Percentiles rank a stretch among this genome's conserved stretches.
These are phyloP conservation scores for Volvox reticuliferus DNA, from an alignment of 139 green algal genomes.

Conservation along the genomic window DNA sequence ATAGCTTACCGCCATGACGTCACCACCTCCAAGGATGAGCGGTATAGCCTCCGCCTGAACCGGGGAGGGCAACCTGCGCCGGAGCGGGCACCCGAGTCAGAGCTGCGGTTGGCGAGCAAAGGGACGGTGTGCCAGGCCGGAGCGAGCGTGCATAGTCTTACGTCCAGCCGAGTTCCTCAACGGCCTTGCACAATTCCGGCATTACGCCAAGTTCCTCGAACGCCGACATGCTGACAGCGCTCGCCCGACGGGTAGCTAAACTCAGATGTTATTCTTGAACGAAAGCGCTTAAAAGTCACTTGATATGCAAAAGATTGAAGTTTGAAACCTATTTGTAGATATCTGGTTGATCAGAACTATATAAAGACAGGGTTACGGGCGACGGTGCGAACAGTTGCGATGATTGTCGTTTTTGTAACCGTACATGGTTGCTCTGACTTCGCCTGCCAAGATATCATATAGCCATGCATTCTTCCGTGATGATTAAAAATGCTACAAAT, in stretches of 20 bases:
- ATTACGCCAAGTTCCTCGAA: slow-evolving; percentile 84
- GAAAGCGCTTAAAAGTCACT: too few species aligned
- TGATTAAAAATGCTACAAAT: not conserved
- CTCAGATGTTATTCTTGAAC: too few species aligned
- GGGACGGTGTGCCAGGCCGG: not conserved
- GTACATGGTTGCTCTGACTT: not conserved
- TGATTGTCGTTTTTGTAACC: not conserved
- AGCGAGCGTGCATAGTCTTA: slow-evolving; percentile 30
- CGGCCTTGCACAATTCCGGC: slow-evolving; percentile 76
- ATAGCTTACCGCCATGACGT: slow-evolving; percentile 83
- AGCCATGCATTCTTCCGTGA: too few species aligned
- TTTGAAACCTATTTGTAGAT: too few species aligned
- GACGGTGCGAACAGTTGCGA: too few species aligned
- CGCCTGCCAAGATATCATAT: too few species aligned
- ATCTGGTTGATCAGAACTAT: too few species aligned
- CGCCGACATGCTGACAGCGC: slow-evolving; percentile 48
- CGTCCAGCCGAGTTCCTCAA: slow-evolving; percentile 82
- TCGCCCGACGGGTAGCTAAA: too few species aligned
- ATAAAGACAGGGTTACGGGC: too few species aligned
- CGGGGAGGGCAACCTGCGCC: slow-evolving; percentile 73
- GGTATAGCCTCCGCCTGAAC: slow-evolving; percentile 85
- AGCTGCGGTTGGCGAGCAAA: too few species aligned
- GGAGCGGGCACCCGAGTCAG: not conserved
- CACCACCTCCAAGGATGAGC: slow-evolving; percentile 87
- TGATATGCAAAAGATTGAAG: too few species aligned